phyloP scores from a whole-genome alignment of 768 basidiomycete genomes.

The Krasilnikovozyma curviuscula region DNA sequence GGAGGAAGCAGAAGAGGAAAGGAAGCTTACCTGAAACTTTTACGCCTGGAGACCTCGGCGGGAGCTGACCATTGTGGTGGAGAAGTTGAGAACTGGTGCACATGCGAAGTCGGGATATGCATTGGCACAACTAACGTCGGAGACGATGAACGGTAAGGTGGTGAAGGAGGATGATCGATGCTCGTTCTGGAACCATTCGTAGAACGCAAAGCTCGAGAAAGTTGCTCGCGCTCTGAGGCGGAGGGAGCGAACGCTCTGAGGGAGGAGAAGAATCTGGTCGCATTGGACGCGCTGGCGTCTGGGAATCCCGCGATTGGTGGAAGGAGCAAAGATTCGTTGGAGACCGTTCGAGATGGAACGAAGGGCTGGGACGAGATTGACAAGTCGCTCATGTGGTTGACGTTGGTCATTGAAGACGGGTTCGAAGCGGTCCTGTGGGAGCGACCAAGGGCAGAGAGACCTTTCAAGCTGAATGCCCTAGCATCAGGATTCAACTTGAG shows the following conservation, averaged over 20 bases:
- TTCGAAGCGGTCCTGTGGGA: slow-evolving; percentile 24
- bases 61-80: neutral
- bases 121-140: too few relatives aligned
- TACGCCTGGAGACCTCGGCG: neutral
- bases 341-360: slow-evolving; percentile 3
- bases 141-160: too few relatives aligned
- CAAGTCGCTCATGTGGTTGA: neutral
- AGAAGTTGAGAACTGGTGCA: neutral
- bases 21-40: slow-evolving; percentile 5
- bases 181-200: neutral
- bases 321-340: neutral
- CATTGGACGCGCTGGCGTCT: neutral
- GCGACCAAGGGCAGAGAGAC: slow-evolving; percentile 4
- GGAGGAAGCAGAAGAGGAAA: neutral
- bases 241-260: slow-evolving; percentile 74
- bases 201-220: slow-evolving; percentile 47
- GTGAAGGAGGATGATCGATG: too few relatives aligned
- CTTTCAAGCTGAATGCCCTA: slow-evolving; percentile 49
- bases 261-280: slow-evolving; percentile 26
- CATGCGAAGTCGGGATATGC: neutral
- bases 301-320: neutral
- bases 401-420: slow-evolving; percentile 30
- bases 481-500: slow-evolving; percentile 61
- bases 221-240: slow-evolving; percentile 64
- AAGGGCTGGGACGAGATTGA: slow-evolving; percentile 3